These are phyloP conservation scores for Vitis riparia DNA, from an alignment of 164 flowering plant genomes.

Conservation along the genomic window DNA sequence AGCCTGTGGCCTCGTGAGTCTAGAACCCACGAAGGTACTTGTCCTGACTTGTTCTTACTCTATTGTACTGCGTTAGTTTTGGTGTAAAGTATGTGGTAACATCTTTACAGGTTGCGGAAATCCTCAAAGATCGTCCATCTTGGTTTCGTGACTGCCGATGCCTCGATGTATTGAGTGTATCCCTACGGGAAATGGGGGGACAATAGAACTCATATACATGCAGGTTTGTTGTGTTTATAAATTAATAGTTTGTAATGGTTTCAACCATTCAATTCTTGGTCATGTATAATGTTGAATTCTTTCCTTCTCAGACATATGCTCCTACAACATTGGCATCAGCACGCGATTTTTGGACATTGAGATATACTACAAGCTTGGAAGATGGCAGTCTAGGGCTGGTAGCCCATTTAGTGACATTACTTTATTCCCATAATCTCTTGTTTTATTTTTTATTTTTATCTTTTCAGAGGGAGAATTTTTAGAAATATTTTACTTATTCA, in stretches of 20 bases:
- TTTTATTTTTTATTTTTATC: neutral
- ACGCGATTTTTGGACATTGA: slow-evolving; percentile 85
- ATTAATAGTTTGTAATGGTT: too few species aligned
- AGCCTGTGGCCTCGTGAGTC: slow-evolving; percentile 89
- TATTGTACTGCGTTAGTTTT: neutral
- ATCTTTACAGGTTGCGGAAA: slow-evolving; percentile 62
- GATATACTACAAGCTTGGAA: slow-evolving; percentile 70
- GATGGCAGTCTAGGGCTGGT: slow-evolving; percentile 95
- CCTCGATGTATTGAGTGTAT: slow-evolving; percentile 60
- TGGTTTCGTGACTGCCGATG: slow-evolving; percentile 90
- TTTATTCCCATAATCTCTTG: neutral
- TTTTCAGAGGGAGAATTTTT: neutral
- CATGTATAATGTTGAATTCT: neutral
- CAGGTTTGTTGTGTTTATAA: slow-evolving; percentile 38
- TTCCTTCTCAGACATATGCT: slow-evolving; percentile 60
- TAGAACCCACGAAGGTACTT: slow-evolving; percentile 83
- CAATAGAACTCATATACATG: slow-evolving; percentile 80
- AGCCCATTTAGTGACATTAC: neutral
- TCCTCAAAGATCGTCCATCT: slow-evolving; percentile 81
- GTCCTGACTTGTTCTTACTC: neutral
- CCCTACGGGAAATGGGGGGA: slow-evolving; percentile 79
- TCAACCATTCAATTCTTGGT: neutral
- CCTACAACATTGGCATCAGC: slow-evolving; percentile 91
- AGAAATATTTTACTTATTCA: too few species aligned
- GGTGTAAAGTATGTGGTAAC: neutral